phyloP scores from a whole-genome alignment of 495 filamentous ascomycete genomes.

The Neurospora sp. region DNA sequence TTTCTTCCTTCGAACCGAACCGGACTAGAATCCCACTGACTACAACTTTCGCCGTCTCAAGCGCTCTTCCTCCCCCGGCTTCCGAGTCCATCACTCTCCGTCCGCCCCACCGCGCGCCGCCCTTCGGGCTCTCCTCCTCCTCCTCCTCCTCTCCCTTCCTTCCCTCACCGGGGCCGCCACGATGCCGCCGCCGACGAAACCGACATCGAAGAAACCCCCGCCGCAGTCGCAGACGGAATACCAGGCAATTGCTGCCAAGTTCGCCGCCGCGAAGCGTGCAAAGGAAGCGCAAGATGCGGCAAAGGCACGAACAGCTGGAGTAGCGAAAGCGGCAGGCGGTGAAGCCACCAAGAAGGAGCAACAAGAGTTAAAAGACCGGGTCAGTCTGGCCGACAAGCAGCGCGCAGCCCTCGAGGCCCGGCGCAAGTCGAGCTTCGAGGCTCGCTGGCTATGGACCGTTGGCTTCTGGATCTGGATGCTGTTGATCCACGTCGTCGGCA shows the following conservation, averaged over 20 bases:
- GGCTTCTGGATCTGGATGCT: slow-evolving; percentile 46
- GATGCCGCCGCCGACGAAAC: slow-evolving; percentile 15
- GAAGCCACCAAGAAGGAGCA: slow-evolving; percentile 2
- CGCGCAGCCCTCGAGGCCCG: slow-evolving; percentile 30
- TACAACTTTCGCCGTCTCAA: not conserved
- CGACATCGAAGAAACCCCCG: slow-evolving; percentile 13
- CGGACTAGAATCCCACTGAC: not conserved
- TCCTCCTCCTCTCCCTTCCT: slow-evolving; percentile 1
- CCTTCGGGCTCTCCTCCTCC: not conserved
- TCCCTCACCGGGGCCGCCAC: slow-evolving; percentile 10
- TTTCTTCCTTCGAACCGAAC: not conserved
- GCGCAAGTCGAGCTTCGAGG: slow-evolving; percentile 31
- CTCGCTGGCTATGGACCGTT: slow-evolving; percentile 37
- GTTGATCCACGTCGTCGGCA: slow-evolving; percentile 65
- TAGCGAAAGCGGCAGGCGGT: slow-evolving; percentile 1
- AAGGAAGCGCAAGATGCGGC: slow-evolving; percentile 27
- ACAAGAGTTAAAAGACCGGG: slow-evolving; percentile 6
- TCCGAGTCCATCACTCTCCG: not conserved
- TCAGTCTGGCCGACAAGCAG: slow-evolving; percentile 19
- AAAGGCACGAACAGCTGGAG: not conserved
- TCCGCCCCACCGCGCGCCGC: not conserved
- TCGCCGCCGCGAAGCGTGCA: slow-evolving; percentile 36
- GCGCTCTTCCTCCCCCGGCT: not conserved
- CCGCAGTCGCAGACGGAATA: slow-evolving; percentile 23
- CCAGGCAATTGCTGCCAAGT: slow-evolving; percentile 33